These are phyloP conservation scores for Exophiala aquamarina DNA, from an alignment of 2,329 filamentous ascomycete genomes.

Conservation along the genomic window DNA sequence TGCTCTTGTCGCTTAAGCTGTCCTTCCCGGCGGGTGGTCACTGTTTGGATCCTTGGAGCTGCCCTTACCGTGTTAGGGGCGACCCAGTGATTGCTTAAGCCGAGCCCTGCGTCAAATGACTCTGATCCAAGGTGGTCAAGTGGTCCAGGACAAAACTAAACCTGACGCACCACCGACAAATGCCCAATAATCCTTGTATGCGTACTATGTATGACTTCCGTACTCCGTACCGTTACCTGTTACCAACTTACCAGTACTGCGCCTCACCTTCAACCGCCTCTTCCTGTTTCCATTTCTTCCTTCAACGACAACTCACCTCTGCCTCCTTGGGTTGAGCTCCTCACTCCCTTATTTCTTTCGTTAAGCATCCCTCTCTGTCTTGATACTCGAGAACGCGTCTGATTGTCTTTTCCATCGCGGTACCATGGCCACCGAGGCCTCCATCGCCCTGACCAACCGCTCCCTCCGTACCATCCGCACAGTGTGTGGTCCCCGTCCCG, in stretches of 20 bases:
- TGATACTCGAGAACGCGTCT: conserved; percentile 16
- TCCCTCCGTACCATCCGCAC: conserved; percentile 85
- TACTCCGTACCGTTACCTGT: not conserved
- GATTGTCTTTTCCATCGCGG: conserved; percentile 8
- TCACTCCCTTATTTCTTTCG: conserved; percentile 18
- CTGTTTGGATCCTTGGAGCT: too few relatives aligned
- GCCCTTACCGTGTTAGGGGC: too few relatives aligned
- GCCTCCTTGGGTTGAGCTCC: conserved; percentile 16
- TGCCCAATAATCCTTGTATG: too few relatives aligned
- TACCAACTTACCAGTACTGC: conserved; percentile 1
- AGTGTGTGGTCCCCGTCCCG: conserved; percentile 49
- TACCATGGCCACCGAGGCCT: conserved; percentile 31
- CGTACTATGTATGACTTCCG: too few relatives aligned
- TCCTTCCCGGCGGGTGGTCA: too few relatives aligned
- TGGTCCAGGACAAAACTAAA: too few relatives aligned
- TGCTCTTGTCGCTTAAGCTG: too few relatives aligned
- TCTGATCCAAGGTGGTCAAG: not conserved
- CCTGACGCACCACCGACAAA: not conserved
- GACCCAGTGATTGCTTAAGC: too few relatives aligned
- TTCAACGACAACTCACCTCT: conserved; percentile 14
- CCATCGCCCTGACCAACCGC: conserved; percentile 69
- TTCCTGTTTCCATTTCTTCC: conserved; percentile 4
- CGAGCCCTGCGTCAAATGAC: too few relatives aligned
- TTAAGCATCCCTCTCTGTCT: conserved; percentile 1
- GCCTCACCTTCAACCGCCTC: conserved; percentile 7